Evolutionary conservation across 202 grass and related monocot species (phyloP), one percentile per base, ranked within the genome.

Genomic region (Setaria italica): DNA sequence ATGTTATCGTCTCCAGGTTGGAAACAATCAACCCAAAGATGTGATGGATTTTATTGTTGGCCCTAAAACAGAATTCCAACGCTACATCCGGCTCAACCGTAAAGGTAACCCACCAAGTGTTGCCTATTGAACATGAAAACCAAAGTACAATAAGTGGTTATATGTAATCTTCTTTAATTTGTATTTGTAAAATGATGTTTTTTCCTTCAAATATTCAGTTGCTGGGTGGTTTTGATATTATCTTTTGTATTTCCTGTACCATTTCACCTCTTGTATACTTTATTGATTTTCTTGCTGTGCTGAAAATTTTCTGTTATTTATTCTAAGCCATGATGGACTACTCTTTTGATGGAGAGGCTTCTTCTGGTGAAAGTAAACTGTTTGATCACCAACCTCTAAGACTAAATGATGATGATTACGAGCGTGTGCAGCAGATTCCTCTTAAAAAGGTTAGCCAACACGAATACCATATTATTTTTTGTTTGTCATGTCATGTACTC

Each of bases 1-100:
- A 48, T 55, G 30, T 5, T 45, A n/a, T 73, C 80, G 20, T 60
- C 12, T 42, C 45, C 70, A 92, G 89, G 87, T 97, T 46, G 59
- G 11, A 34, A 94, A 97, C 81, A 5, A 90, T 83, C 82, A 94
- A 79, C 35, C 67, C 15, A 74, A 64, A 34, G 85, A 94, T 76
- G 87, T 92, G 46, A 80, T 92, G 80, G 34, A 82, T 5, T 84
- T 90, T 65, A 33, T 15, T 20, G 11, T 8, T 41, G 33, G 21
- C 10, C 80, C 91, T 0, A 85, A 60, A 46, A 94, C 85, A 70
- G 88, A 90, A 25, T 97, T 94, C 48, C 92, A 94, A 25, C 46
- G 8, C 1, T 90, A 82, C 64, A 97, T 94, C 62, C 81, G 90
- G 9, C 80, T 82, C 21, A 82, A 62, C 55, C 83, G 91, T 49